phyloP scores from a whole-genome alignment of 345 rosid genomes.

The Lepidium didymum region DNA sequence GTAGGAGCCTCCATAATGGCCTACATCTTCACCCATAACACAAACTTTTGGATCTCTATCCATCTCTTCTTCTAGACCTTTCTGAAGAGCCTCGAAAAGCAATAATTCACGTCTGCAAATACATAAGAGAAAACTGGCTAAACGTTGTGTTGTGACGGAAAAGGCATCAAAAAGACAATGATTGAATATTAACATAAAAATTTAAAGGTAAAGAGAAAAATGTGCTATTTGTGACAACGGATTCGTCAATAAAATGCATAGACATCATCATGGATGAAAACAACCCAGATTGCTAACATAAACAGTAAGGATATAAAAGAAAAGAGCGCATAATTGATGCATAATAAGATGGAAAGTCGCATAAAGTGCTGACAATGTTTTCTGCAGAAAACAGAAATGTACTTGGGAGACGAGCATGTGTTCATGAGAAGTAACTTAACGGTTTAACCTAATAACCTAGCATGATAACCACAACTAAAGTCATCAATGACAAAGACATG shows the following conservation, averaged over 20 bases:
- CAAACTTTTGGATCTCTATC: conserved; percentile 80
- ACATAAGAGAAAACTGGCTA: neutral
- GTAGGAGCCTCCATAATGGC: conserved; percentile 96
- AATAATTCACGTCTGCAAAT: conserved; percentile 68
- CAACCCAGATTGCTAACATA: neutral
- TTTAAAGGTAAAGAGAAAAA: neutral
- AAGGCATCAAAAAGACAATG: neutral
- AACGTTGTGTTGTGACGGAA: neutral
- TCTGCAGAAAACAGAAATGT: neutral
- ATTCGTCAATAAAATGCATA: neutral
- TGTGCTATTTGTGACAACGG: neutral
- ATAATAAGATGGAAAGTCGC: neutral
- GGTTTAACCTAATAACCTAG: neutral
- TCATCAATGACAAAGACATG: neutral
- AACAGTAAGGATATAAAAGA: neutral
- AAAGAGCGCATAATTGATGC: neutral
- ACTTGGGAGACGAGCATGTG: neutral
- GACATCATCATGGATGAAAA: neutral
- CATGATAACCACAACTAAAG: neutral
- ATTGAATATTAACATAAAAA: neutral
- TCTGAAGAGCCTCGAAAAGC: conserved; percentile 84
- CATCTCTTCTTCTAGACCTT: conserved; percentile 99
- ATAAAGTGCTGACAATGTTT: neutral
- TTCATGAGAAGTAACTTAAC: neutral
- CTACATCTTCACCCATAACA: conserved; percentile 98